These are phyloP conservation scores for Ambrosia hybrid DNA, from an alignment of 140 eudicot species.

Conservation along the genomic window DNA sequence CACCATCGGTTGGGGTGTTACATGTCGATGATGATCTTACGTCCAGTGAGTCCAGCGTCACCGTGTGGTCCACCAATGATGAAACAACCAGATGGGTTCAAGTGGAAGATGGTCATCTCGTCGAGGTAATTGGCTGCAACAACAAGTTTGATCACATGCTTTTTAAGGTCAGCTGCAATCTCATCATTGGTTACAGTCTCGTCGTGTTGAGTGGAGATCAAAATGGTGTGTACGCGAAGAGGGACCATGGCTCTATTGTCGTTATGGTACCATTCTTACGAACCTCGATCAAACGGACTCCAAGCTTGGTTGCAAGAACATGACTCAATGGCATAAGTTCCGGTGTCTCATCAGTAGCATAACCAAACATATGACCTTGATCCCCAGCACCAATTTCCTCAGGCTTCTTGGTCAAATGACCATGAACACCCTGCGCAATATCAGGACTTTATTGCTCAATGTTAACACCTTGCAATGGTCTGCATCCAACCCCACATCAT, in stretches of 20 bases:
- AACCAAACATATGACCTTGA: slow-evolving; percentile 71
- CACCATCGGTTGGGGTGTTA: no score
- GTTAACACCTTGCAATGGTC: slow-evolving; percentile 71
- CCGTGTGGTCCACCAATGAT: slow-evolving; percentile 75
- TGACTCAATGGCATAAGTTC: slow-evolving; percentile 75
- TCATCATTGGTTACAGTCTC: slow-evolving; percentile 69
- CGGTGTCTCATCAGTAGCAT: slow-evolving; percentile 75
- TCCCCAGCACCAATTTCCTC: slow-evolving; percentile 73
- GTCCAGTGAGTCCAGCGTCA: slow-evolving; percentile 74
- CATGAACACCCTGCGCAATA: slow-evolving; percentile 71
- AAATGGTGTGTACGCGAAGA: slow-evolving; percentile 58
- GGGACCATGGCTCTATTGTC: slow-evolving; percentile 66
- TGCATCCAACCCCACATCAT: slow-evolving; percentile 68
- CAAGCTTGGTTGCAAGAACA: slow-evolving; percentile 77
- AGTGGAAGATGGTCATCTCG: slow-evolving; percentile 64
- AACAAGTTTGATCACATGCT: slow-evolving; percentile 65
- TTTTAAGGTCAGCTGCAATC: slow-evolving; percentile 63
- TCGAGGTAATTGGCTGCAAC: slow-evolving; percentile 62
- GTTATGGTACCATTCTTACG: slow-evolving; percentile 63
- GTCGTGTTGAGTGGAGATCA: slow-evolving; percentile 65
- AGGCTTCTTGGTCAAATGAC: slow-evolving; percentile 60
- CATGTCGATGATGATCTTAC: slow-evolving; percentile 67
- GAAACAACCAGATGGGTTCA: slow-evolving; percentile 71
- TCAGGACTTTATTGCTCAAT: slow-evolving; percentile 71
- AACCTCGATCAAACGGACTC: slow-evolving; percentile 63